phyloP scores from a whole-genome alignment of 2,329 filamentous ascomycete genomes.

The Madurella fahalii region DNA sequence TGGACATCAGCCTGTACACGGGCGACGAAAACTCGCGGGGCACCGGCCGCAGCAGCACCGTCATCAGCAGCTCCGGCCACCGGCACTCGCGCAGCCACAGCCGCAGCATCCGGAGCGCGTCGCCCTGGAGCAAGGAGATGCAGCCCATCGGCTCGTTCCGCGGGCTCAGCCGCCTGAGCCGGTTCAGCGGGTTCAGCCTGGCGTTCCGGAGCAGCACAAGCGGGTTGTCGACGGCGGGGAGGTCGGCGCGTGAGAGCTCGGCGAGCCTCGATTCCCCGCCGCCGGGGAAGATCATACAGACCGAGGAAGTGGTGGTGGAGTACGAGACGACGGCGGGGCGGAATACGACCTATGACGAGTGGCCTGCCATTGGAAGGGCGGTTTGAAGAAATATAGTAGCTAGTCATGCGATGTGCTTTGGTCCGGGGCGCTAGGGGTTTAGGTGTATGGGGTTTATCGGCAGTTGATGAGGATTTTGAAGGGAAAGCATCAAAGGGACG shows the following conservation, averaged over 20 bases:
- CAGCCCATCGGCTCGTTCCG: conserved; percentile 8
- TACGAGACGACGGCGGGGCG: conserved; percentile 13
- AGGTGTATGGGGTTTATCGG: too few species aligned
- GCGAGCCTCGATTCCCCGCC: conserved; percentile 5
- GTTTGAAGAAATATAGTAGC: too few species aligned
- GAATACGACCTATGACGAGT: too few species aligned
- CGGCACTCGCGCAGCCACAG: neutral
- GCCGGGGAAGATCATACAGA: conserved; percentile 22
- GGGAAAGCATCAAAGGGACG: neutral
- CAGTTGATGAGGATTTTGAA: neutral
- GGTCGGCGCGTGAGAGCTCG: neutral
- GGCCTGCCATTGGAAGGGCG: too few species aligned
- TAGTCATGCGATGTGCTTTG: too few species aligned
- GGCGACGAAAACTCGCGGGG: conserved; percentile 16
- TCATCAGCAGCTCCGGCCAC: conserved; percentile 15
- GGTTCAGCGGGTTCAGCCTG: conserved; percentile 20
- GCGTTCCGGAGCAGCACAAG: conserved; percentile 4
- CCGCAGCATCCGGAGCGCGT: conserved; percentile 9
- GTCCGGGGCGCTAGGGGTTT: too few species aligned
- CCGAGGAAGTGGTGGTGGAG: conserved; percentile 23
- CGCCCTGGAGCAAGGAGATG: conserved; percentile 18
- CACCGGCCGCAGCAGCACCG: conserved; percentile 19
- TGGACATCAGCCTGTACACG: conserved; percentile 13
- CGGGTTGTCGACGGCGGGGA: neutral
- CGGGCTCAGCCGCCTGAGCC: conserved; percentile 14